Percentiles rank a stretch among this genome's conserved stretches.
These are phyloP conservation scores for Inosperma sp. DNA, from an alignment of 768 basidiomycete species.

Conservation along the genomic window DNA sequence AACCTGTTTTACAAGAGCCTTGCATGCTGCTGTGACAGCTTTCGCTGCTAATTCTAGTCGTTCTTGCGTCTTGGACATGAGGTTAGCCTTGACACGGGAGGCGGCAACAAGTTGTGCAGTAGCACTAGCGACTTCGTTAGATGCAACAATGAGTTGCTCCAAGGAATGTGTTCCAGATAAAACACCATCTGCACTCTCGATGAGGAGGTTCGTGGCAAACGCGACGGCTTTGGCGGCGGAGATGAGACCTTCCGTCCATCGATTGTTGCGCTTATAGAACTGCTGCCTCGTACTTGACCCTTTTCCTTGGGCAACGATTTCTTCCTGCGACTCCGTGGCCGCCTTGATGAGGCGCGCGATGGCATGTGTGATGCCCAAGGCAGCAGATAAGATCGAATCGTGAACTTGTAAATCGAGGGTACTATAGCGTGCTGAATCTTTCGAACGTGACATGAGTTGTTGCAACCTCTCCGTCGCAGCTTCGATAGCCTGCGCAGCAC, in stretches of 20 bases:
- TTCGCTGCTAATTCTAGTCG: constrained; percentile 93
- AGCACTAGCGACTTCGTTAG: constrained; percentile 95
- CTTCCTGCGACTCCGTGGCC: constrained; percentile 96
- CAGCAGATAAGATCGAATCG: constrained; percentile 91
- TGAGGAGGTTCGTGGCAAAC: constrained; percentile 90
- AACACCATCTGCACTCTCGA: constrained; percentile 97
- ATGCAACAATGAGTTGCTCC: constrained; percentile 99
- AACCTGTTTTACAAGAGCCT: constrained; percentile 93
- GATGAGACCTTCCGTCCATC: constrained; percentile 99
- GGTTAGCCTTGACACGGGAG: constrained; percentile 94
- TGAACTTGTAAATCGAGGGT: constrained; percentile 95
- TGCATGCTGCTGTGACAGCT: constrained; percentile 96
- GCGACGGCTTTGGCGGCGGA: constrained; percentile 98
- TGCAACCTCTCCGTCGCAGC: constrained; percentile 86
- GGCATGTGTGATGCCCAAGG: constrained; percentile 92
- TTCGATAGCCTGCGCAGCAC: constrained; percentile 91
- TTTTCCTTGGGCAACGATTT: constrained; percentile 93
- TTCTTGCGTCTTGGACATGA: constrained; percentile 99
- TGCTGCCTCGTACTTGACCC: constrained; percentile 91
- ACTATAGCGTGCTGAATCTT: constrained; percentile 80
- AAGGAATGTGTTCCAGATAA: constrained; percentile 94
- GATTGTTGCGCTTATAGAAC: constrained; percentile 99
- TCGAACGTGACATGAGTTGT: constrained; percentile 86
- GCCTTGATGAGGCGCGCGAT: constrained; percentile 94
- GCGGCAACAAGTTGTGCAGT: constrained; percentile 99